phyloP scores from a whole-genome alignment of 2,329 filamentous ascomycete species.

The Aspergillus uvarum region DNA sequence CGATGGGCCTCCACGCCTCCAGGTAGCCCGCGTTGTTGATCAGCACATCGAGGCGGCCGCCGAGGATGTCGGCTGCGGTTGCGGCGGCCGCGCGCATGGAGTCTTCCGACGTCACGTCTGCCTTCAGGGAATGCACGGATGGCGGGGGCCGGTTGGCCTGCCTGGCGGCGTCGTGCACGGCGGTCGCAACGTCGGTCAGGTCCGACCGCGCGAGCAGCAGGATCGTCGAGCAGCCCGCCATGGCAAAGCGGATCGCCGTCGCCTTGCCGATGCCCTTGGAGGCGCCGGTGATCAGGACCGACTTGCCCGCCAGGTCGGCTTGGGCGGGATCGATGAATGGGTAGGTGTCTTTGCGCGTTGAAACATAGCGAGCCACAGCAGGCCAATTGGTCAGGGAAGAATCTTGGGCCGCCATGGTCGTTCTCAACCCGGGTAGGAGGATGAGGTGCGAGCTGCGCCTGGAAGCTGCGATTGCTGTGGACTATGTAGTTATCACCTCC shows the following conservation, averaged over 20 bases:
- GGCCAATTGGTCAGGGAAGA: too few species aligned
- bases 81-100: conserved; percentile 38
- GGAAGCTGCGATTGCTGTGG: too few species aligned
- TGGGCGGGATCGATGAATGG: conserved; percentile 49
- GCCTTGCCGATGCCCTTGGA: conserved; percentile 56
- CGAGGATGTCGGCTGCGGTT: conserved; percentile 29
- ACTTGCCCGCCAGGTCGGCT: conserved; percentile 41
- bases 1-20: conserved; percentile 26
- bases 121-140: conserved; percentile 43
- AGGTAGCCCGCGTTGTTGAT: conserved; percentile 50
- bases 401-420: too few species aligned
- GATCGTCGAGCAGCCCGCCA: conserved; percentile 54
- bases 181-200: conserved; percentile 39
- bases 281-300: conserved; percentile 56
- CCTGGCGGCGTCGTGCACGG: conserved; percentile 18
- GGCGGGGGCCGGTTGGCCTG: conserved; percentile 36
- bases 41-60: conserved; percentile 46
- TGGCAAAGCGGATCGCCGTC: conserved; percentile 57
- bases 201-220: conserved; percentile 55
- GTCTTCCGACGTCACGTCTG: conserved; percentile 45
- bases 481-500: too few species aligned
- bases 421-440: too few species aligned
- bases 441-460: too few species aligned
- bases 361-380: too few species aligned
- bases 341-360: conserved; percentile 49